These are phyloP conservation scores for Boletus albobrunnescens DNA, from an alignment of 1,284 basidiomycete species.

Conservation along the genomic window DNA sequence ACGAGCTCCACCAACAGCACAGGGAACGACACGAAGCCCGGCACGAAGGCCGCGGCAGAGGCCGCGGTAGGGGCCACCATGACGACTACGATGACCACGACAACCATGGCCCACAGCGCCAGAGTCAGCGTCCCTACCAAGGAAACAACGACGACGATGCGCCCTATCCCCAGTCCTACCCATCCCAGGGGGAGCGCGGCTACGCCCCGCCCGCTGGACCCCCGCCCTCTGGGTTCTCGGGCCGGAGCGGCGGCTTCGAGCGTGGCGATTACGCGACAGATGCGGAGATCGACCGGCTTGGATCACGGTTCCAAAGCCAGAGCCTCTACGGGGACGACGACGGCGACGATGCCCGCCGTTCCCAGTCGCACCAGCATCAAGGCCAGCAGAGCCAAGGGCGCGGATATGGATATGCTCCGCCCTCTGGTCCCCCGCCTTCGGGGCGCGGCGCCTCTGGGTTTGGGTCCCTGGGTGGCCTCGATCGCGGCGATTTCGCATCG, in stretches of 20 bases:
- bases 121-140: neutral
- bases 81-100: neutral
- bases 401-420: constrained; percentile 6
- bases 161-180: constrained; percentile 1
- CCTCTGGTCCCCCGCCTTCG: constrained; percentile 9
- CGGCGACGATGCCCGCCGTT: neutral
- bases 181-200: neutral
- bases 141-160: constrained; percentile 1
- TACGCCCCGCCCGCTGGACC: constrained; percentile 11
- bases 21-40: constrained; percentile 16
- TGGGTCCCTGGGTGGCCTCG: constrained; percentile 21
- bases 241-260: constrained; percentile 19
- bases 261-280: constrained; percentile 30
- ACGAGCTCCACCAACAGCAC: constrained; percentile 7
- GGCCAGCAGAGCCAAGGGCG: neutral
- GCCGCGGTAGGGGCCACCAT: neutral
- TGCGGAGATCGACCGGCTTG: constrained; percentile 22
- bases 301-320: constrained; percentile 4
- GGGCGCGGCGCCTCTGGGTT: neutral
- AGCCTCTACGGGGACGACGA: neutral
- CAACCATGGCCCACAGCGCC: neutral
- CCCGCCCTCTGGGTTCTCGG: constrained; percentile 1
- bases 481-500: constrained; percentile 27
- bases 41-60: too few species aligned
- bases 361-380: too few species aligned